phyloP scores from a whole-genome alignment of 1,139 yeast genomes.

The Hansenula sp. region DNA sequence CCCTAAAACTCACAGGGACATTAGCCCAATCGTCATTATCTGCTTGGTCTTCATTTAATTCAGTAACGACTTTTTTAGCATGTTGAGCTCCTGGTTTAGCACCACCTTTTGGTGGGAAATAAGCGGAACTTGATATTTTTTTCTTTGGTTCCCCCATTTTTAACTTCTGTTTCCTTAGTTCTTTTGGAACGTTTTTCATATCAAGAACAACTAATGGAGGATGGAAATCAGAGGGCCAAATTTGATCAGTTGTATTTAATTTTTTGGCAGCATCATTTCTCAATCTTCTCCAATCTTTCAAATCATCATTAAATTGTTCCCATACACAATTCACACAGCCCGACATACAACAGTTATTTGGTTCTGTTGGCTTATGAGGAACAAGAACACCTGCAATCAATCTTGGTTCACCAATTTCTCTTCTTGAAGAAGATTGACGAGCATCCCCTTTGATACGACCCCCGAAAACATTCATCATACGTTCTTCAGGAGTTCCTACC shows the following conservation, averaged over 20 bases:
- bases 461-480: conserved; percentile 52
- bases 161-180: conserved; percentile 23
- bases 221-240: conserved; percentile 82
- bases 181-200: conserved; percentile 36
- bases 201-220: conserved; percentile 54
- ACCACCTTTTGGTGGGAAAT: conserved; percentile 30
- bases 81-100: conserved; percentile 30
- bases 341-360: conserved; percentile 96
- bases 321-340: conserved; percentile 97
- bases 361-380: conserved; percentile 80
- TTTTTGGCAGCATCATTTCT: conserved; percentile 59
- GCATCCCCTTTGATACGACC: conserved; percentile 55
- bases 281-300: conserved; percentile 71
- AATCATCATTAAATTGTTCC: conserved; percentile 87
- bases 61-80: conserved; percentile 20
- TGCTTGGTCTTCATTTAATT: conserved; percentile 15
- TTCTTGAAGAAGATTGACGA: conserved; percentile 47
- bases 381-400: conserved; percentile 70
- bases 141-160: conserved; percentile 19
- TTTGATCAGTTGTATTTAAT: conserved; percentile 44
- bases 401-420: conserved; percentile 36
- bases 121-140: conserved; percentile 24
- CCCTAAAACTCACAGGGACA: conserved; percentile 73
- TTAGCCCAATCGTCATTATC: conserved; percentile 56
- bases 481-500: conserved; percentile 40